Percentiles rank a stretch among this genome's conserved stretches.
These are phyloP conservation scores for Aphanomyces invadans DNA, from an alignment of 352 stramenopile species.

Conservation along the genomic window DNA sequence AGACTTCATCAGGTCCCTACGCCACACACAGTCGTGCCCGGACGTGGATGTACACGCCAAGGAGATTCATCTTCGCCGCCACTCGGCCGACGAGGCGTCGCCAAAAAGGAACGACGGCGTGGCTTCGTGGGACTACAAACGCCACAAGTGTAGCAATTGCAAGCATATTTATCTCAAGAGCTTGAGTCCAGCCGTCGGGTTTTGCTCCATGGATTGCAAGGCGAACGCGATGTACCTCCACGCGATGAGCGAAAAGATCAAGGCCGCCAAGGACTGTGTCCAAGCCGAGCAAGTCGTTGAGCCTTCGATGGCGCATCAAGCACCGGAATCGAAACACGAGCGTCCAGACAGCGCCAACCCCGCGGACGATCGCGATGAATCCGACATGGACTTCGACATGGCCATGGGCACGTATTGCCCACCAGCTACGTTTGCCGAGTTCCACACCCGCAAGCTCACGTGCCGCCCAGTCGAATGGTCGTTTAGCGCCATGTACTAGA, in stretches of 20 bases:
- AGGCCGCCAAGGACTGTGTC: slow-evolving; percentile 47
- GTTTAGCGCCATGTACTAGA: slow-evolving; percentile 26
- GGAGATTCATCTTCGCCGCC: too few species aligned
- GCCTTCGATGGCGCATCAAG: slow-evolving; percentile 19
- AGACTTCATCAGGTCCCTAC: too few species aligned
- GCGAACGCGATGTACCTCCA: slow-evolving; percentile 74
- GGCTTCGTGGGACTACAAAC: slow-evolving; percentile 80
- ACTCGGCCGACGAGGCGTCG: not conserved
- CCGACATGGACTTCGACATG: slow-evolving; percentile 25
- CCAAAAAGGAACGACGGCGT: slow-evolving; percentile 38
- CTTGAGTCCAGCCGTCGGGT: slow-evolving; percentile 58
- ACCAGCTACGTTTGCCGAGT: slow-evolving; percentile 61
- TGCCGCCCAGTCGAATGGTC: slow-evolving; percentile 24
- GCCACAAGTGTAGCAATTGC: slow-evolving; percentile 78
- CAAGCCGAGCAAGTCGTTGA: slow-evolving; percentile 27
- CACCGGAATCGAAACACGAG: slow-evolving; percentile 23
- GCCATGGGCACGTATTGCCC: slow-evolving; percentile 4
- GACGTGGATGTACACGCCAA: slow-evolving; percentile 3
- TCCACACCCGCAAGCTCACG: slow-evolving; percentile 40
- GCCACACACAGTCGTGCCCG: slow-evolving; percentile 19
- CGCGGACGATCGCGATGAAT: slow-evolving; percentile 8
- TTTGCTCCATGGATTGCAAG: slow-evolving; percentile 85
- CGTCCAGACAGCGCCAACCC: slow-evolving; percentile 13
- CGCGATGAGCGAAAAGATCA: slow-evolving; percentile 75
- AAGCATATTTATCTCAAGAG: slow-evolving; percentile 80